Evolutionary conservation across 2,329 filamentous ascomycete species (phyloP).

Genomic region (Pleomassaria siparia): DNA sequence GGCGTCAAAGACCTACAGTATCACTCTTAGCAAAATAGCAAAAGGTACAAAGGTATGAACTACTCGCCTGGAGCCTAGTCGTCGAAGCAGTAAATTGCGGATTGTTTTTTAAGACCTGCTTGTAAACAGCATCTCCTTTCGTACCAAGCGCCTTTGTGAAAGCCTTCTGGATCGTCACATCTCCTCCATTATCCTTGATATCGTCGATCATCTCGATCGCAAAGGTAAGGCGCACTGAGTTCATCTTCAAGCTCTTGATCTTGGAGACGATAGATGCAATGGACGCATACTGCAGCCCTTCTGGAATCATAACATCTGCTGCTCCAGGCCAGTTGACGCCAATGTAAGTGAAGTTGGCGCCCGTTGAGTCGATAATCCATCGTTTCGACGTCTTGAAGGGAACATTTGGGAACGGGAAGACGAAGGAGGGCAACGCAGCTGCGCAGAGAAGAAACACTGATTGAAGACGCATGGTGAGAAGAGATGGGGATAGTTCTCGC

Average conservation of each 20-base stretch:
- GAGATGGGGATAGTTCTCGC: background rate
- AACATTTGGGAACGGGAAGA: conserved; percentile 29
- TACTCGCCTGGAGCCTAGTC: conserved; percentile 49
- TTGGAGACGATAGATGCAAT: conserved; percentile 55
- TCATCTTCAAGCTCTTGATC: conserved; percentile 59
- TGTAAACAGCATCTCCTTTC: conserved; percentile 56
- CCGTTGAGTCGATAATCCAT: conserved; percentile 45
- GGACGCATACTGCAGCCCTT: conserved; percentile 60
- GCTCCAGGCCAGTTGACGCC: conserved; percentile 65
- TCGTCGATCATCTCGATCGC: conserved; percentile 60
- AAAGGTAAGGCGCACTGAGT: conserved; percentile 64
- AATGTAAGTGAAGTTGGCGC: conserved; percentile 57
- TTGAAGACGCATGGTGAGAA: conserved; percentile 25
- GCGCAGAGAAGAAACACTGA: conserved; percentile 14
- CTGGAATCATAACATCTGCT: conserved; percentile 59
- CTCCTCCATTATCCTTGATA: conserved; percentile 35
- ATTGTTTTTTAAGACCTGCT: conserved; percentile 58
- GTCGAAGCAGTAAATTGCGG: conserved; percentile 54
- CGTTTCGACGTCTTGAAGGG: conserved; percentile 37
- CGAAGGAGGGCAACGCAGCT: conserved; percentile 19
- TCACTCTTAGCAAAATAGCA: background rate
- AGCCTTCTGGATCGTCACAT: conserved; percentile 34
- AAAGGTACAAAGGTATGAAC: background rate
- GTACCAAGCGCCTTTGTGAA: conserved; percentile 34
- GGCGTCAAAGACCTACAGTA: conserved; percentile 50